phyloP scores from a whole-genome alignment of 495 filamentous ascomycete species.

The Neurospora tetraspora region DNA sequence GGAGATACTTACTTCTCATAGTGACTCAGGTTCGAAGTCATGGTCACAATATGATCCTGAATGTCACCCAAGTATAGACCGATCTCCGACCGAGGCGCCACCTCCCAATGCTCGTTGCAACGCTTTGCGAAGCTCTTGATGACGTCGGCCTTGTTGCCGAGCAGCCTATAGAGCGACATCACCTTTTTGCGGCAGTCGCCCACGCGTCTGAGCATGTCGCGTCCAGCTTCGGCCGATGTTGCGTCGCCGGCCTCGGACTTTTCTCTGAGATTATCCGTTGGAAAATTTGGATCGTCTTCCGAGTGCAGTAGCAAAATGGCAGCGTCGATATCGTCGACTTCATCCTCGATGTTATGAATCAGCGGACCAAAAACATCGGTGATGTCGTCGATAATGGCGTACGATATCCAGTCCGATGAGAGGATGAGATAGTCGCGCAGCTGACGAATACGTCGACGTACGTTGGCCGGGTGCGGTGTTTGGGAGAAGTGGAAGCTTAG shows the following conservation, averaged over 20 bases:
- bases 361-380: conserved; percentile 90
- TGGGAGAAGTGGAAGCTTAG: conserved; percentile 92
- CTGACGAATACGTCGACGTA: conserved; percentile 85
- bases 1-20: conserved; percentile 72
- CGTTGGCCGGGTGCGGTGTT: conserved; percentile 90
- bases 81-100: conserved; percentile 90
- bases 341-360: conserved; percentile 79
- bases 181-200: conserved; percentile 94
- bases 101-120: conserved; percentile 96
- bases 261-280: conserved; percentile 11
- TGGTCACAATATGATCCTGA: conserved; percentile 97
- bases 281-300: conserved; percentile 20
- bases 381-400: conserved; percentile 95
- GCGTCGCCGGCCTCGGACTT: conserved; percentile 30
- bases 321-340: conserved; percentile 84
- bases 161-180: conserved; percentile 81
- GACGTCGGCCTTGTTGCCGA: conserved; percentile 96
- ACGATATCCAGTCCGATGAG: conserved; percentile 95
- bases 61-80: conserved; percentile 94
- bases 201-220: conserved; percentile 80
- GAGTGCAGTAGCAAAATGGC: conserved; percentile 70
- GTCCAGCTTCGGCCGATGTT: conserved; percentile 45
- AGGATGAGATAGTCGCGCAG: conserved; percentile 89
- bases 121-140: conserved; percentile 99
- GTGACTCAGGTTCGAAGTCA: conserved; percentile 89